Base-by-base conservation (phyloP, 2,329 filamentous ascomycete genomes). In the Dryadomyces quercivorus region DNA sequence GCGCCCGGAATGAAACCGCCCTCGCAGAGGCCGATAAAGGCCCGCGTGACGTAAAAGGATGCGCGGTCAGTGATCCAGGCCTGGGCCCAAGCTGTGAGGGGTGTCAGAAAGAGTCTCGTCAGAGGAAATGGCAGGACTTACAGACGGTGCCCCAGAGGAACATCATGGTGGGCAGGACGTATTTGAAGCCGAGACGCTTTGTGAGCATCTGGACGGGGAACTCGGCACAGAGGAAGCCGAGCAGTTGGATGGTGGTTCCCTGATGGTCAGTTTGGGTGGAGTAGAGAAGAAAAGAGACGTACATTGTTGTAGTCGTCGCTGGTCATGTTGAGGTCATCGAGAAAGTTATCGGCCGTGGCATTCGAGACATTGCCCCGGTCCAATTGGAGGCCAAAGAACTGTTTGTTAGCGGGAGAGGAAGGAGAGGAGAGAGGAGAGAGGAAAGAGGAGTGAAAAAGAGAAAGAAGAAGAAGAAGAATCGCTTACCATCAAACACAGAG, bases 301-400 rank as follows among this genome's bases (percentile, higher is more conserved):
- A 69, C 69, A 61, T 80, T 74, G 59, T 81, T 81, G 63, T 79
- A 81, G 56, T 80, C 75, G 62, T 78, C 70, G 10, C 69, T 73
- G 0, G 64, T 72, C 55, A 77, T 55, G 0, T 66, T 63, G 31
- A 76, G 63, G 55, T 82, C 83, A 50, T 65, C 68, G 9, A 86
- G 70, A 61, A 86, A 72, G 60, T 81, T 78, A 62, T 85, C 82
- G 1, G 78, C 80, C 34, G 81, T 67, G 3, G 81, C 82, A 60
- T 82, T 82, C 54, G 71, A 72, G 62, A 85, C 68, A 61, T 85
- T 85, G 52, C 80, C 80, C 50, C 82, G 71, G 63, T 84, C 81
- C 8, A 85, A 68, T 62, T 85, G 80, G 5, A 85, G 69, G 0
- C 78, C 78, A 55, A 84, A 82, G 66, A 85, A 84, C 60, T 31